phyloP scores from a whole-genome alignment of 1,139 yeast species.

The Zygosaccharomyces sapae region DNA sequence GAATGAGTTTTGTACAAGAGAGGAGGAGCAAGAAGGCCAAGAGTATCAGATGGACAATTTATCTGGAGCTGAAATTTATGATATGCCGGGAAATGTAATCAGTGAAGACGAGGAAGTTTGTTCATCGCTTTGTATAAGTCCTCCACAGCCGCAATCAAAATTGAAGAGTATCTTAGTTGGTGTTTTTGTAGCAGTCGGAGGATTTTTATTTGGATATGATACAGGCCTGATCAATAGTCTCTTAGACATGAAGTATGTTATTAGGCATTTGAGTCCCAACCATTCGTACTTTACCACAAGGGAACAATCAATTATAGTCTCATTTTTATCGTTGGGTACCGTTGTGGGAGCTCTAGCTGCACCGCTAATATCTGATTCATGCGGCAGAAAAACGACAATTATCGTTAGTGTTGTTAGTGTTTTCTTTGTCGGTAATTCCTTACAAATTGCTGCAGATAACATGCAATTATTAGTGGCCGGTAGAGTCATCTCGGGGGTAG shows the following conservation, averaged over 20 bases:
- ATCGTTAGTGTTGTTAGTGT: constrained; percentile 30
- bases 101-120: constrained; percentile 7
- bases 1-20: background rate
- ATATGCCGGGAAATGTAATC: constrained; percentile 18
- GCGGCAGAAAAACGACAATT: constrained; percentile 43
- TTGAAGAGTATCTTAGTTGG: constrained; percentile 65
- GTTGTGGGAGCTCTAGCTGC: constrained; percentile 72
- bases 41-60: constrained; percentile 13
- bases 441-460: constrained; percentile 53
- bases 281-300: constrained; percentile 47
- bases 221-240: constrained; percentile 75
- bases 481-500: constrained; percentile 63
- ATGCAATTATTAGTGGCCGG: constrained; percentile 54
- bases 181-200: constrained; percentile 73
- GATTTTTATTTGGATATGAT: constrained; percentile 78
- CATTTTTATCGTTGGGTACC: constrained; percentile 69
- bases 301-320: constrained; percentile 66
- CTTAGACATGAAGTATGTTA: constrained; percentile 64
- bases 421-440: constrained; percentile 53
- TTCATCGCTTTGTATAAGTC: constrained; percentile 23
- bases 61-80: constrained; percentile 7
- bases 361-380: constrained; percentile 60
- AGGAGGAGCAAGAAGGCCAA: constrained; percentile 1
- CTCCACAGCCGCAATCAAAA: constrained; percentile 46
- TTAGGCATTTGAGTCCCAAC: constrained; percentile 48